Conservation (phyloP, 257 asterid genomes). For the Penstemon eatonii region DNA sequence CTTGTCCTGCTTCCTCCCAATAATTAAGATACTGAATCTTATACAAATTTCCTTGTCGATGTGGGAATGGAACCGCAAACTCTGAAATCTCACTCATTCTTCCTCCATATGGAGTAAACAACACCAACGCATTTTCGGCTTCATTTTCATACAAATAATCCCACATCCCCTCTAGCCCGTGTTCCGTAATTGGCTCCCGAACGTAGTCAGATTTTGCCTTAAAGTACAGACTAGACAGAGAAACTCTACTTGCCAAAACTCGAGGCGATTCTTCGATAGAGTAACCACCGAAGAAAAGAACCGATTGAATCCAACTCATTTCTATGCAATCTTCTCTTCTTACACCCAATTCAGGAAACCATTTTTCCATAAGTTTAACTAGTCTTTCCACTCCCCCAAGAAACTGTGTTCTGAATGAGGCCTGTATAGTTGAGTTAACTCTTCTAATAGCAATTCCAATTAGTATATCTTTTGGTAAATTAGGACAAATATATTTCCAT, state of each 20-base stretch:
- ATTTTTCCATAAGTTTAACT: conserved; percentile 7
- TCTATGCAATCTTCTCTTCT: conserved; percentile 25
- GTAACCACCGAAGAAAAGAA: conserved; percentile 16
- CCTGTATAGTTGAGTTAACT: conserved; percentile 5
- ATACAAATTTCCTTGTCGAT: conserved; percentile 31
- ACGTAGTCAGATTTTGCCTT: conserved; percentile 37
- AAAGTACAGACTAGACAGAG: neutral
- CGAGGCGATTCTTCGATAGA: conserved; percentile 4
- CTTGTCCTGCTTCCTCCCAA: conserved; percentile 18
- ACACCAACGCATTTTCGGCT: neutral
- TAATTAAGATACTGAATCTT: conserved; percentile 24
- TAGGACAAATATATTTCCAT: conserved; percentile 36
- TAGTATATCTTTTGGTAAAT: conserved; percentile 19
- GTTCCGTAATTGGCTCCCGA: conserved; percentile 24
- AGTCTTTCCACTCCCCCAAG: conserved; percentile 27
- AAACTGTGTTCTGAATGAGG: conserved; percentile 15
- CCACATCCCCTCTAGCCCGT: conserved; percentile 26
- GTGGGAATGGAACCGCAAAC: conserved; percentile 35
- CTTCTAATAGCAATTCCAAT: neutral
- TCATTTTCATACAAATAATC: conserved; percentile 18
- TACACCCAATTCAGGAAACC: conserved; percentile 32
- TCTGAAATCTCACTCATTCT: conserved; percentile 31
- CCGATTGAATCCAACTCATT: conserved; percentile 32
- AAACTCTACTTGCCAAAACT: conserved; percentile 18
- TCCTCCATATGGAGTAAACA: conserved; percentile 29